Evolutionary conservation across 352 stramenopile genomes (phyloP).

Genomic region (Pythium guiyangense): DNA sequence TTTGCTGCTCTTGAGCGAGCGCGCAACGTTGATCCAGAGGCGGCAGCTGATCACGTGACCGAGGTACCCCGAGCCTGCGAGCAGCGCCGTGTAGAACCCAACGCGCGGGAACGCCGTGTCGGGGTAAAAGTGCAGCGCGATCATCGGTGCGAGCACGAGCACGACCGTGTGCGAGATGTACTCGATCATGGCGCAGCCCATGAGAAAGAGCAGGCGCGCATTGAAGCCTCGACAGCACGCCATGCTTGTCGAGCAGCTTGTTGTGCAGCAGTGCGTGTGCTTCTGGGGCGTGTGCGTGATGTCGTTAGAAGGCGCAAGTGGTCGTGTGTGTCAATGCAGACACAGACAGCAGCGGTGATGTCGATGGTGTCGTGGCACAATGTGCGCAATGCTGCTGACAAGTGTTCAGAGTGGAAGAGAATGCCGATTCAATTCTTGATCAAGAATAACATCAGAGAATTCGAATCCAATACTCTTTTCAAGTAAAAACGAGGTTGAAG

Average conservation of each 20-base stretch:
- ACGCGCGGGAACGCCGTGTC: constrained; percentile 64
- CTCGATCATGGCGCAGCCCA: constrained; percentile 74
- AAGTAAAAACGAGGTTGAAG: too few relatives aligned
- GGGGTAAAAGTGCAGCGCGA: constrained; percentile 77
- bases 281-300: neutral
- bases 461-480: too few relatives aligned
- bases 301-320: too few relatives aligned
- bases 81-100: constrained; percentile 76
- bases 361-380: neutral
- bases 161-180: constrained; percentile 71
- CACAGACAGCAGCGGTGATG: too few relatives aligned
- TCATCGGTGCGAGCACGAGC: constrained; percentile 65
- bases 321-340: too few relatives aligned
- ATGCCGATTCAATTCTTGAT: too few relatives aligned
- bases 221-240: constrained; percentile 66
- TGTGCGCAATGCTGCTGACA: neutral
- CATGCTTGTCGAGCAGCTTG: constrained; percentile 6
- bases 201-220: constrained; percentile 73
- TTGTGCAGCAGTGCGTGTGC: neutral
- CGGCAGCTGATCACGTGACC: constrained; percentile 67
- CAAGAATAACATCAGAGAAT: too few relatives aligned
- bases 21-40: constrained; percentile 75
- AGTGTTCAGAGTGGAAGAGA: too few relatives aligned
- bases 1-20: constrained; percentile 71
- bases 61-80: constrained; percentile 61